These are phyloP conservation scores for Amphicarpaea edgeworthii DNA, from an alignment of 306 rosid genomes.

Conservation along the genomic window DNA sequence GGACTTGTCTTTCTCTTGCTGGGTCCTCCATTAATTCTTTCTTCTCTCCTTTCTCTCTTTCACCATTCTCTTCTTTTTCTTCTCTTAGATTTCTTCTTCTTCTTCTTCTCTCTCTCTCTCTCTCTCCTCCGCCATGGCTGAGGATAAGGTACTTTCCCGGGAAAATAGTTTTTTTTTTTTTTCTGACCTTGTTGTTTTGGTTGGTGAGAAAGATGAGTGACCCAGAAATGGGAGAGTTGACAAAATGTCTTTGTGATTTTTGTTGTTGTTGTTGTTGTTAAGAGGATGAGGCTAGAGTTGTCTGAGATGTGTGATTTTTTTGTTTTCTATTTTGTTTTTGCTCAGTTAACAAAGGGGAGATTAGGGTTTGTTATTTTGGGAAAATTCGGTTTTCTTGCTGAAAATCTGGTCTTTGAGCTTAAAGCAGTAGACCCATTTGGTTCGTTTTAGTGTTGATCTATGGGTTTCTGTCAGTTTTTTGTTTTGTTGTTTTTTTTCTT, in stretches of 20 bases:
- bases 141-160: slow-evolving; percentile 72
- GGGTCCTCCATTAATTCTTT: slow-evolving; percentile 52
- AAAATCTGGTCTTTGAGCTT: slow-evolving; percentile 37
- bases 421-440: slow-evolving; percentile 18
- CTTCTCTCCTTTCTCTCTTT: slow-evolving; percentile 46
- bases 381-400: slow-evolving; percentile 28
- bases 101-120: slow-evolving; percentile 39
- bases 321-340: background rate
- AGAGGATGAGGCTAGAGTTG: slow-evolving; percentile 22
- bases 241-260: slow-evolving; percentile 10
- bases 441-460: slow-evolving; percentile 50
- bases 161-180: background rate
- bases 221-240: slow-evolving; percentile 22
- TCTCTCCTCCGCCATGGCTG: slow-evolving; percentile 67
- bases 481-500: background rate
- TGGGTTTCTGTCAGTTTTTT: slow-evolving; percentile 30
- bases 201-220: slow-evolving; percentile 42
- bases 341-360: background rate
- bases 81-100: slow-evolving; percentile 33
- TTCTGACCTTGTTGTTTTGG: slow-evolving; percentile 19
- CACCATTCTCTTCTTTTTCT: slow-evolving; percentile 49
- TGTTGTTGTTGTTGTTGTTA: background rate
- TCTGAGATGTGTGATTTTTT: slow-evolving; percentile 39
- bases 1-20: slow-evolving; percentile 81
- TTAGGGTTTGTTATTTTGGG: slow-evolving; percentile 47